These are phyloP conservation scores for Ophioceras dolichostomum DNA, from an alignment of 2,329 filamentous ascomycete genomes.

Conservation along the genomic window DNA sequence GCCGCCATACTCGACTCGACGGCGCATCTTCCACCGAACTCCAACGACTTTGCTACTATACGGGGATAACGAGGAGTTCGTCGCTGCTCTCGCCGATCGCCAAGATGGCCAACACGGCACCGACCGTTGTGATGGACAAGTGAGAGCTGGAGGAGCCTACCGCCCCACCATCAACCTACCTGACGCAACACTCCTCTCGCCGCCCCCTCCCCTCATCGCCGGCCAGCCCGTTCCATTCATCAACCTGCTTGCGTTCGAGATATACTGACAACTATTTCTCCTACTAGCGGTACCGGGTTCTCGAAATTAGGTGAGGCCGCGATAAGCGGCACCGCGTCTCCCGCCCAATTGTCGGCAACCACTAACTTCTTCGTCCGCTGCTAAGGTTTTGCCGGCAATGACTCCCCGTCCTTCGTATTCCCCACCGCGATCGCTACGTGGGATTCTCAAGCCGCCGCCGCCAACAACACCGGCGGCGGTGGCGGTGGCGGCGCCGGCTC, in stretches of 20 bases:
- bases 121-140: slow-evolving; percentile 99
- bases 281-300: slow-evolving; percentile 86
- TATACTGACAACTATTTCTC: slow-evolving; percentile 22
- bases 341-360: background rate
- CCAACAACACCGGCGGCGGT: too few relatives aligned
- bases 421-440: slow-evolving; percentile 92
- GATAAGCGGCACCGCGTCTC: background rate
- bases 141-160: slow-evolving; percentile 36
- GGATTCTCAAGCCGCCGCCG: too few relatives aligned
- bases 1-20: background rate
- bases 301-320: slow-evolving; percentile 79
- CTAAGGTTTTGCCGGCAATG: slow-evolving; percentile 93
- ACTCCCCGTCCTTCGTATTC: slow-evolving; percentile 98
- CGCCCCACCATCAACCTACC: background rate
- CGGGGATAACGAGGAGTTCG: too few relatives aligned
- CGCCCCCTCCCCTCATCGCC: slow-evolving; percentile 10
- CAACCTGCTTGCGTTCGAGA: slow-evolving; percentile 13
- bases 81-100: too few relatives aligned
- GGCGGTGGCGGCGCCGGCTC: too few relatives aligned
- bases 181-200: slow-evolving; percentile 6
- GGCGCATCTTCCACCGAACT: background rate
- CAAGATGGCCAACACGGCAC: slow-evolving; percentile 93
- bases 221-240: slow-evolving; percentile 7
- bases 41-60: too few relatives aligned
- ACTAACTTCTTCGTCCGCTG: slow-evolving; percentile 11